Conservation (phyloP, 208 protist genomes). For the Strigomonas oncopelti region DNA sequence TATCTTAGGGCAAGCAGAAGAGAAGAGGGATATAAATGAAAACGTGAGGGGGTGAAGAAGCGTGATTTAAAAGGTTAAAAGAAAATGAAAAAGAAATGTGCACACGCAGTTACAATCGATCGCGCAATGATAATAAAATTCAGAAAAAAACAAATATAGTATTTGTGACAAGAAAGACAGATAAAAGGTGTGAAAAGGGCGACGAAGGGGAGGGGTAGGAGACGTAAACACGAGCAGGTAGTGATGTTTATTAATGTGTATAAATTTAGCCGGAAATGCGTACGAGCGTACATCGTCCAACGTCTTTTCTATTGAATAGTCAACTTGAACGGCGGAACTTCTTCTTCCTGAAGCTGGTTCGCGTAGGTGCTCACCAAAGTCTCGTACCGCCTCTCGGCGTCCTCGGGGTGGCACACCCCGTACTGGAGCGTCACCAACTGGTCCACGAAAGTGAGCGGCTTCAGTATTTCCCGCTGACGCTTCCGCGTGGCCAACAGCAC, state of each 20-base stretch:
- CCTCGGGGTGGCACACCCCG: slow-evolving; percentile 37
- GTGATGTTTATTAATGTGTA: not conserved
- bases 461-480: slow-evolving; percentile 49
- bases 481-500: slow-evolving; percentile 30
- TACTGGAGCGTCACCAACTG: slow-evolving; percentile 52
- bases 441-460: slow-evolving; percentile 42
- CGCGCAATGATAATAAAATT: not conserved
- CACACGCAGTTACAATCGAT: not conserved
- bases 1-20: not conserved
- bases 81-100: slow-evolving; percentile 3
- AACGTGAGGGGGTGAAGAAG: too few relatives aligned
- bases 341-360: slow-evolving; percentile 21
- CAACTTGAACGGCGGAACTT: not conserved
- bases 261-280: too few relatives aligned
- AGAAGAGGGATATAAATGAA: too few relatives aligned
- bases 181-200: too few relatives aligned
- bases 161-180: too few relatives aligned
- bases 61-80: too few relatives aligned
- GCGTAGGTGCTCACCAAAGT: slow-evolving; percentile 45
- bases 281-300: too few relatives aligned
- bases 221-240: too few relatives aligned
- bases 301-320: not conserved
- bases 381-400: slow-evolving; percentile 49
- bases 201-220: too few relatives aligned
- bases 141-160: not conserved